Evolutionary conservation across 805 yeast genomes (phyloP), one percentile per base, ranked within the genome.

Genomic region (Yarrowia deformans): DNA sequence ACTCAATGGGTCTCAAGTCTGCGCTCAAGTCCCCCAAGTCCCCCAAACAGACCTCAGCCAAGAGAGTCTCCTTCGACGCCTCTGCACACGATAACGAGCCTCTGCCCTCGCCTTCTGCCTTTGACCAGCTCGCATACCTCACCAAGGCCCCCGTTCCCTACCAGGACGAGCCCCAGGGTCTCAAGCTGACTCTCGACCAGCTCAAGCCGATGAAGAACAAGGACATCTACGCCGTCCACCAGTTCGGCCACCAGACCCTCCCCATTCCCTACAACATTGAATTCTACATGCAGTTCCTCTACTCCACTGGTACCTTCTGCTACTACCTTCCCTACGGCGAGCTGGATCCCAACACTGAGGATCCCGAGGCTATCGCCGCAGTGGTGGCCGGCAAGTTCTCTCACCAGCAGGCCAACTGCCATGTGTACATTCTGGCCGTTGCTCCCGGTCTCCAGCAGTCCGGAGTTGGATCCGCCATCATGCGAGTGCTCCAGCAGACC

Each of bases 261-360:
- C 68, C 68, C 13, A 48, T 63, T 29, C 68, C 68, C 29, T 63
- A 63, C 56, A 63, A 46, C 56, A 63, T 63, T 48, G 68, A 63
- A 29, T 63, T 63, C 68, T 63, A 63, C 56, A 63, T 63, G 68
- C 68, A 63, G 46, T 63, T 63, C 56, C 68, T 63, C 56, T 63
- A 63, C 39, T 48, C 56, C 16, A 48, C 56, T 6, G 68, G 56
- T 29, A 49, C 68, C 13, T 63, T 63, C 48, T 63, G 68, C 56
- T 63, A 63, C 68, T 63, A 63, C 39, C 56, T 63, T 10, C 68
- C 68, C 46, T 48, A 48, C 46, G 68, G 68, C 46, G 68, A 63
- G 56, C 55, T 63, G 42, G 68, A 63, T 23, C 56, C 68, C 45
- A 48, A 63, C 56, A 49, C 68, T 35, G 46, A 63, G 46, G 68